Percentiles rank a stretch among this genome's conserved stretches.
Evolutionary conservation across 306 rosid species (phyloP).

Genomic region (Glycyrrhiza uralensis): DNA sequence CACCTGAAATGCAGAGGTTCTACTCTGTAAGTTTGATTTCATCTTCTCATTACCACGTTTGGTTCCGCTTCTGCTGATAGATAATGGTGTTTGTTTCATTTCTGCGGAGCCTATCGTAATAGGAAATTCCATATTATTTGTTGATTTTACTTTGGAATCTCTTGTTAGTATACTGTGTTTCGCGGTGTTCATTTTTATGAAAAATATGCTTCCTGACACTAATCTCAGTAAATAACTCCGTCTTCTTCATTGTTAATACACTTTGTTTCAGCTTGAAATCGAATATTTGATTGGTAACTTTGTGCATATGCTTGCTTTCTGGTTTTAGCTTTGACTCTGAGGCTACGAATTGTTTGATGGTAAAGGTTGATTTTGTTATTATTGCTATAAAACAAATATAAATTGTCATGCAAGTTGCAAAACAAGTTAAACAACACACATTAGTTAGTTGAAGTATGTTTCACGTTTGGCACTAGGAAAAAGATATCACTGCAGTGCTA

Average conservation of each 20-base stretch:
- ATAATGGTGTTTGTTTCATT: background rate
- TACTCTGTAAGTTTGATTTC: constrained; percentile 54
- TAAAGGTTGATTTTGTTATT: background rate
- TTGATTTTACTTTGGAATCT: background rate
- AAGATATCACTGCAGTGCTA: background rate
- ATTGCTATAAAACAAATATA: background rate
- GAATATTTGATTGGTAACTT: background rate
- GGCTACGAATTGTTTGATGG: background rate
- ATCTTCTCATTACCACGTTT: background rate
- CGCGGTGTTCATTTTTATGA: background rate
- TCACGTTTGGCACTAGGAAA: background rate
- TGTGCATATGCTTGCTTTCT: background rate
- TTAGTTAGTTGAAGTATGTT: too few relatives aligned
- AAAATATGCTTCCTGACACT: background rate
- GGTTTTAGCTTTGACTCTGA: background rate
- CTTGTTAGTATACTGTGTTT: background rate
- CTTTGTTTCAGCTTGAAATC: background rate
- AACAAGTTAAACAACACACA: too few relatives aligned
- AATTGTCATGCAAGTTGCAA: background rate
- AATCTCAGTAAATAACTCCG: background rate
- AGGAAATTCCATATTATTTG: background rate
- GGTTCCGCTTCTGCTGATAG: background rate
- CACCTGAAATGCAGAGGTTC: constrained; percentile 60
- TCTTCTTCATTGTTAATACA: background rate
- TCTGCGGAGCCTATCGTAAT: background rate